Evolutionary conservation across 2,329 filamentous ascomycete species (phyloP).

Genomic region (Chaetomiaceae sp.): DNA sequence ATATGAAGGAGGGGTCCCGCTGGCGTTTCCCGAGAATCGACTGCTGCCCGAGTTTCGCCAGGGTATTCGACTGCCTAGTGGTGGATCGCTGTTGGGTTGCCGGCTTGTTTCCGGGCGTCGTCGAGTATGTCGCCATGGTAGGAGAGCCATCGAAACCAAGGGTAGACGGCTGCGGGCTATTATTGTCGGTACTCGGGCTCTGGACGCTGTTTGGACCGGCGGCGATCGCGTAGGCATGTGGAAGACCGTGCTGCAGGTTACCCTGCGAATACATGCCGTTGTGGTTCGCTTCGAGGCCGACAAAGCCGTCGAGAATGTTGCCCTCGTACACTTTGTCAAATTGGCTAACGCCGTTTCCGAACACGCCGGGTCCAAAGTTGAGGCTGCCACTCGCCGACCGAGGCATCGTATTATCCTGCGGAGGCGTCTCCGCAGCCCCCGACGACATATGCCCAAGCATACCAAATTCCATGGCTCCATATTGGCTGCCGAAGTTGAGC

Average conservation of each 20-base stretch:
- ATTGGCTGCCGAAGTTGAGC: conserved; percentile 92
- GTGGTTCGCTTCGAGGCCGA: conserved; percentile 47
- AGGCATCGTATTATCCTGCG: conserved; percentile 55
- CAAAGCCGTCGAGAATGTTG: conserved; percentile 50
- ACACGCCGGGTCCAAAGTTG: conserved; percentile 45
- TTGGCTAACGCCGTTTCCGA: conserved; percentile 48
- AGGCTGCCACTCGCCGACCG: conserved; percentile 37
- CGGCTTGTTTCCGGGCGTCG: conserved; percentile 20
- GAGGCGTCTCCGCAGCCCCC: conserved; percentile 75
- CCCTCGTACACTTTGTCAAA: conserved; percentile 49
- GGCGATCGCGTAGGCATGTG: conserved; percentile 62
- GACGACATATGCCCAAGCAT: conserved; percentile 96
- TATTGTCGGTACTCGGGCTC: conserved; percentile 61
- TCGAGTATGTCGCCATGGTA: conserved; percentile 37
- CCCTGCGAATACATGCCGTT: conserved; percentile 51
- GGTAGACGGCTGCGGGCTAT: conserved; percentile 54
- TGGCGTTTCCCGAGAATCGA: conserved; percentile 55
- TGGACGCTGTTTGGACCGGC: conserved; percentile 58
- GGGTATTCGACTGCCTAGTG: conserved; percentile 43
- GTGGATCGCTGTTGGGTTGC: conserved; percentile 36
- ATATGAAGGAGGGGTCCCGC: conserved; percentile 77
- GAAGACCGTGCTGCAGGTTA: conserved; percentile 58
- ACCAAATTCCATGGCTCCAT: conserved; percentile 90
- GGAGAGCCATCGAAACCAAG: conserved; percentile 55
- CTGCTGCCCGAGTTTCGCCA: conserved; percentile 41